A percentile compares a stretch with the other conserved stretches of the same genome.
Conservation (phyloP, 805 yeast genomes). For the Clavispora fructus region DNA sequence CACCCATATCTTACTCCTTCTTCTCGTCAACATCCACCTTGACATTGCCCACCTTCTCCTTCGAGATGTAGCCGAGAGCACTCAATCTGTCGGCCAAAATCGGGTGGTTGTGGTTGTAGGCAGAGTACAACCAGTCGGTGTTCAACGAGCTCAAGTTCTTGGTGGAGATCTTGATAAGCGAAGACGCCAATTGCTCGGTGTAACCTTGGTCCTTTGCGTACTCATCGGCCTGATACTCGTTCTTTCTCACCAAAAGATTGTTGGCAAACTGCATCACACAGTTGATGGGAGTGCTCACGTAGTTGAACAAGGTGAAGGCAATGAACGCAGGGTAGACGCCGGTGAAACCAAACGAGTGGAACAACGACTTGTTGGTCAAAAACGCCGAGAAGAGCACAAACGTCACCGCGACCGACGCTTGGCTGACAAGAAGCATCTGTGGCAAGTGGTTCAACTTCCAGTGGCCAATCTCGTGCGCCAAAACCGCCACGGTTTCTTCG, state of each 20-base stretch:
- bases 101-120: conserved; percentile 90
- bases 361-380: conserved; percentile 73
- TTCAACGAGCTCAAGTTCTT: conserved; percentile 83
- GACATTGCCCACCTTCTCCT: conserved; percentile 29
- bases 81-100: conserved; percentile 81
- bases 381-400: conserved; percentile 77
- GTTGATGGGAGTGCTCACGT: conserved; percentile 73
- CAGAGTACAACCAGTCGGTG: conserved; percentile 85
- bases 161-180: conserved; percentile 70
- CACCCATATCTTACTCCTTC: background rate
- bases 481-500: conserved; percentile 83
- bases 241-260: conserved; percentile 73
- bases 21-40: conserved; percentile 11
- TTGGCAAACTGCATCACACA: conserved; percentile 58
- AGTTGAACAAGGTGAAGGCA: conserved; percentile 78
- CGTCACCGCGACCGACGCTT: conserved; percentile 56
- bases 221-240: conserved; percentile 91
- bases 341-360: conserved; percentile 70
- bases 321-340: conserved; percentile 63
- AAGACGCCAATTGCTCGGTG: conserved; percentile 57
- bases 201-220: conserved; percentile 76
- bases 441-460: conserved; percentile 90
- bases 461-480: conserved; percentile 99
- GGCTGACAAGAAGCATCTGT: conserved; percentile 62
- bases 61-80: conserved; percentile 56